Evolutionary conservation across 345 rosid genomes (phyloP), one percentile per base, ranked within the genome.

Genomic region (Rhodamnia rubescens): DNA sequence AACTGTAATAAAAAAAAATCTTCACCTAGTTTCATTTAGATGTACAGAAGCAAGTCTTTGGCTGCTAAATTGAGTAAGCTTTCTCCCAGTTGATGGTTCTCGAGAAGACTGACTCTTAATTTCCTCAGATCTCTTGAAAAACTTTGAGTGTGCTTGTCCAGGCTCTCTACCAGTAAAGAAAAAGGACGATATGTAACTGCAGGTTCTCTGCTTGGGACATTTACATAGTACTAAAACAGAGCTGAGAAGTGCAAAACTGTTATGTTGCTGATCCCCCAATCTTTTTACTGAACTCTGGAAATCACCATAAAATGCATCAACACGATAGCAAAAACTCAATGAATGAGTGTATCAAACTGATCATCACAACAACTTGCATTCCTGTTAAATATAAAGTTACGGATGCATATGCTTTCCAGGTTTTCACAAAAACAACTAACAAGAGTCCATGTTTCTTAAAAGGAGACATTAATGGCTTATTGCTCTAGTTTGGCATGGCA

Each of bases 71-170:
- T 92, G 88, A 50, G 81, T 90, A 85, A 84, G 85, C 83, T 89
- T 87, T 85, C 54, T 83, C 78, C 55, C 87, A 84, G 36, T 44
- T 84, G 87, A 49, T 84, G 92, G 83, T 81, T 90, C 89, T 32
- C 85, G 85, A 84, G 85, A 55, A 83, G 84, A 84, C 40, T 90
- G 84, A 86, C 89, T 85, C 85, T 81, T 88, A 58, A 85, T 54
- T 86, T 87, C 85, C 54, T 88, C 90, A 47, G 90, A 64, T 58
- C 88, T 91, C 84, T 75, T 90, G 57, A 90, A 91, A 85, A 83
- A 55, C 50, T 88, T 90, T 52, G 94, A 91, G 47, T 82, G 53
- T 80, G 86, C 78, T 49, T 59, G 83, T 88, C 91, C 93, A 26
- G 90, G 59, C 85, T 91, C 92, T 81, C 88, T 91, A 80, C 86